These are phyloP conservation scores for Ustanciosporium gigantosporum DNA, from an alignment of 1,284 basidiomycete genomes.

Conservation along the genomic window DNA sequence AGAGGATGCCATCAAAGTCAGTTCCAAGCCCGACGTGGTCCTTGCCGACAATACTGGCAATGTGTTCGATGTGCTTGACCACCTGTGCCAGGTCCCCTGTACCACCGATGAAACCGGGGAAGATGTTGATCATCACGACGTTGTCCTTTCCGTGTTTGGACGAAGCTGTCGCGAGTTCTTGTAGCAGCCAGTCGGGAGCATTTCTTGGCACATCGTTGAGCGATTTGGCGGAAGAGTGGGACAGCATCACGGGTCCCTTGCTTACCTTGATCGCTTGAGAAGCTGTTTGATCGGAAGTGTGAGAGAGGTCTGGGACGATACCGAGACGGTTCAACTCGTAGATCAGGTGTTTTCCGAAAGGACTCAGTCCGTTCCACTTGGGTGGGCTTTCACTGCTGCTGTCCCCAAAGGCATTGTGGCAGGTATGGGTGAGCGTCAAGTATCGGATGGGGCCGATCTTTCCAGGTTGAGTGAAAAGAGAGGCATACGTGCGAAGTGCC, in stretches of 20 bases:
- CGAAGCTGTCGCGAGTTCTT: constrained; percentile 5
- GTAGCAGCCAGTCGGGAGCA: constrained; percentile 25
- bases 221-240: constrained; percentile 22
- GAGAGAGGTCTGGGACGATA: constrained; percentile 37
- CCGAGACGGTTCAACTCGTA: constrained; percentile 32
- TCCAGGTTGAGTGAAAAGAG: constrained; percentile 14
- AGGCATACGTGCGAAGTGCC: constrained; percentile 1
- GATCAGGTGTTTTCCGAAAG: constrained; percentile 17
- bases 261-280: constrained; percentile 21
- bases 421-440: constrained; percentile 34
- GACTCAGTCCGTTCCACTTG: constrained; percentile 31
- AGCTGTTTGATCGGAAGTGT: constrained; percentile 33
- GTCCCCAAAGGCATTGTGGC: constrained; percentile 37
- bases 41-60: constrained; percentile 17
- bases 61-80: constrained; percentile 19
- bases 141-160: constrained; percentile 7
- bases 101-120: constrained; percentile 39
- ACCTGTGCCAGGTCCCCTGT: constrained; percentile 23
- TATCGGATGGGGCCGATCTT: constrained; percentile 24
- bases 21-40: constrained; percentile 32
- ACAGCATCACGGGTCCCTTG: constrained; percentile 33
- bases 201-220: constrained; percentile 20
- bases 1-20: constrained; percentile 39
- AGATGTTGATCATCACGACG: constrained; percentile 39
- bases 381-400: constrained; percentile 18